Conservation (phyloP, 2,329 filamentous ascomycete species). For the Tolypocladium album region DNA sequence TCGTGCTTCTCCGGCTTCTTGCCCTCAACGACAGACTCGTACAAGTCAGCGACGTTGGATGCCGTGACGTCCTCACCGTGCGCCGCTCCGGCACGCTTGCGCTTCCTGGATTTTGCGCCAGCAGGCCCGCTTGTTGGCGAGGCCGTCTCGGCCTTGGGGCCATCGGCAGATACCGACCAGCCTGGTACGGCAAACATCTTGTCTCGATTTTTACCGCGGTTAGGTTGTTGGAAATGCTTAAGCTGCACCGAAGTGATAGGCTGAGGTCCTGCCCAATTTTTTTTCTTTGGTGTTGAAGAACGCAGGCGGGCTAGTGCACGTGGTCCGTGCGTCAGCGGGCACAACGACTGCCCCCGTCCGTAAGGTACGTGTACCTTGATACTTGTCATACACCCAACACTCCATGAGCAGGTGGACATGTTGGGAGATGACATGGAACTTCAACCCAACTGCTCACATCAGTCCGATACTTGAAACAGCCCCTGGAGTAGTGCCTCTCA, state of each 20-base stretch:
- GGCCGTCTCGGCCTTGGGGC: slow-evolving; percentile 57
- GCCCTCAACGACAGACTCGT: slow-evolving; percentile 68
- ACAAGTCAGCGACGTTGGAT: slow-evolving; percentile 67
- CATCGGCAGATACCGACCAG: slow-evolving; percentile 70
- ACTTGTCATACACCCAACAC: too few species aligned
- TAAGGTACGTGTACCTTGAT: too few species aligned
- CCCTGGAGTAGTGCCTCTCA: neutral
- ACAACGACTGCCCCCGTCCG: neutral
- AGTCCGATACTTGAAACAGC: neutral
- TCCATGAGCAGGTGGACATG: neutral
- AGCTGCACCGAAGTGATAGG: neutral
- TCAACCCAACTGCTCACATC: neutral
- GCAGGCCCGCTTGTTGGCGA: slow-evolving; percentile 19
- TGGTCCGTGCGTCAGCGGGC: neutral
- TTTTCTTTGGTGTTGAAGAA: neutral
- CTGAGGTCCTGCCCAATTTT: slow-evolving; percentile 5
- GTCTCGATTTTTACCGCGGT: neutral
- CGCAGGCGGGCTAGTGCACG: neutral
- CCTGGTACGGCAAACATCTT: slow-evolving; percentile 87
- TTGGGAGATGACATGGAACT: neutral
- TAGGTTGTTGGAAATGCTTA: neutral
- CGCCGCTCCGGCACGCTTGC: slow-evolving; percentile 31
- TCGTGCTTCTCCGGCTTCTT: slow-evolving; percentile 28
- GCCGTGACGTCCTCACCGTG: slow-evolving; percentile 41
- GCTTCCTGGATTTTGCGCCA: slow-evolving; percentile 44